phyloP scores from a whole-genome alignment of 1,284 basidiomycete species.

The Leucoagaricus sp. region DNA sequence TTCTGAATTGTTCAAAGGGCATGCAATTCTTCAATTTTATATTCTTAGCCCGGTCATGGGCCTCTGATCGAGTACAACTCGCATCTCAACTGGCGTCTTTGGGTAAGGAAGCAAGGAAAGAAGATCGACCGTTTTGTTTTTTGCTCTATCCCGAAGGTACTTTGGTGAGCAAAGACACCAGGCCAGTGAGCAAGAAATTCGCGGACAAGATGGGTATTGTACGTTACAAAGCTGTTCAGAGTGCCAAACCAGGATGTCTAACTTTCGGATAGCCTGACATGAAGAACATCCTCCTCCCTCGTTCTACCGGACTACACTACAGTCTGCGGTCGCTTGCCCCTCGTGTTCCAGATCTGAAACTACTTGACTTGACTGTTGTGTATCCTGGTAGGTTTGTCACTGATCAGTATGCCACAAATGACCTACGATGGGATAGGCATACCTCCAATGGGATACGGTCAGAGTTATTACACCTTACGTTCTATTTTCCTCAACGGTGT shows the following conservation, averaged over 20 bases:
- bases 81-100: conserved; percentile 57
- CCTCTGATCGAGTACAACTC: conserved; percentile 72
- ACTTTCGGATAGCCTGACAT: conserved; percentile 65
- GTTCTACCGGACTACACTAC: conserved; percentile 89
- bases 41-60: conserved; percentile 82
- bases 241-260: not conserved
- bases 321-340: conserved; percentile 81
- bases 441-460: conserved; percentile 72
- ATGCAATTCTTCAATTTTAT: conserved; percentile 96
- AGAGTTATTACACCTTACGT: conserved; percentile 84
- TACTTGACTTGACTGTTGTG: conserved; percentile 88
- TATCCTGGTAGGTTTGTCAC: conserved; percentile 70
- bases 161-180: conserved; percentile 80
- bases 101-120: conserved; percentile 59
- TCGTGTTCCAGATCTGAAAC: conserved; percentile 72
- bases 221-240: conserved; percentile 33
- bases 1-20: conserved; percentile 44
- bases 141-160: conserved; percentile 95
- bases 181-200: conserved; percentile 82
- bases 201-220: conserved; percentile 84
- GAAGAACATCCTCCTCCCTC: conserved; percentile 79
- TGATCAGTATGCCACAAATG: not conserved
- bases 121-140: conserved; percentile 76
- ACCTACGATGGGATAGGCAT: conserved; percentile 47
- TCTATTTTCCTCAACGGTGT: conserved; percentile 86